These are phyloP conservation scores for Pyrenula aspistea DNA, from an alignment of 495 filamentous ascomycete species.

Conservation along the genomic window DNA sequence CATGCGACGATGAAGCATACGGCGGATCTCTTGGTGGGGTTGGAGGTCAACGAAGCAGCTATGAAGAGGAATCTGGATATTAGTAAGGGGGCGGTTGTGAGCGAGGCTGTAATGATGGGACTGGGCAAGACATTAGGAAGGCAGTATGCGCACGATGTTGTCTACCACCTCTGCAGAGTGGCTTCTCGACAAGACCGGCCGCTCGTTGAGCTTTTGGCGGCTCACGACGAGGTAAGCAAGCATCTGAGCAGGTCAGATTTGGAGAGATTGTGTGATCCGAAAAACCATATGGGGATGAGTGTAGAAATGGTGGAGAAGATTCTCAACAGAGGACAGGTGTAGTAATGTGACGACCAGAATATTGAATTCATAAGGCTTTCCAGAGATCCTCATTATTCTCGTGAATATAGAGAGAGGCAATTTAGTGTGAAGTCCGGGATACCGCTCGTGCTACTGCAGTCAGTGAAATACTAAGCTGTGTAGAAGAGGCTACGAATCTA, in stretches of 20 bases:
- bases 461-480: too few relatives aligned
- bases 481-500: too few relatives aligned
- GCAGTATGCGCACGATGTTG: constrained; percentile 37
- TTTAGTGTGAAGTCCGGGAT: too few relatives aligned
- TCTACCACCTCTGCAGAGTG: constrained; percentile 40
- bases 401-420: too few relatives aligned
- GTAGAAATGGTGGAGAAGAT: constrained; percentile 39
- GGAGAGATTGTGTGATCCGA: constrained; percentile 30
- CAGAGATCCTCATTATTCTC: too few relatives aligned
- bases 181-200: constrained; percentile 29
- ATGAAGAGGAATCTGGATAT: constrained; percentile 37
- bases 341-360: too few relatives aligned
- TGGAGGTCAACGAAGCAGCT: constrained; percentile 30
- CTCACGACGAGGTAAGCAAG: constrained; percentile 24
- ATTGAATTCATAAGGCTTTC: too few relatives aligned
- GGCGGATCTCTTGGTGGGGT: constrained; percentile 30
- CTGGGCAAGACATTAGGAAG: constrained; percentile 34
- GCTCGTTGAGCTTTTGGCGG: constrained; percentile 26
- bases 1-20: constrained; percentile 36
- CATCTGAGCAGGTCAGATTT: constrained; percentile 26
- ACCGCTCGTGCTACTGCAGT: too few relatives aligned
- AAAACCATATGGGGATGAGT: constrained; percentile 36
- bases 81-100: constrained; percentile 37
- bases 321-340: constrained; percentile 5
- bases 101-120: constrained; percentile 46